Evolutionary conservation across 192 early-diverging fungal genomes (phyloP).

Genomic region (Coemansia sp.): DNA sequence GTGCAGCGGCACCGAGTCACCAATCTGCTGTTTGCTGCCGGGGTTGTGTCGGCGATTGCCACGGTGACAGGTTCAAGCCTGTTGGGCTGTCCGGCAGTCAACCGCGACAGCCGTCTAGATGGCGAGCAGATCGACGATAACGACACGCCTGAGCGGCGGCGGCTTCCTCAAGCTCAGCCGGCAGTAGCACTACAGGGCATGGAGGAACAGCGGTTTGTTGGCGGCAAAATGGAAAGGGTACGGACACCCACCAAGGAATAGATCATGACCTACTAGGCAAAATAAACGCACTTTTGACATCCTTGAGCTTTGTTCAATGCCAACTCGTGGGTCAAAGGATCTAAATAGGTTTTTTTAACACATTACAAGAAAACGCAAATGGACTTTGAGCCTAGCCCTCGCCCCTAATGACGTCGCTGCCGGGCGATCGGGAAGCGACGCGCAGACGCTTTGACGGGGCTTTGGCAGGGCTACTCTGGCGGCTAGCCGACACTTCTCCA

Average conservation of each 20-base stretch:
- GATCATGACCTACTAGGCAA: background rate
- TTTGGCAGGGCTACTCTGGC: slow-evolving; percentile 11
- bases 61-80: slow-evolving; percentile 50
- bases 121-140: slow-evolving; percentile 5
- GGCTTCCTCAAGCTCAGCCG: background rate
- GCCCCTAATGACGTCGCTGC: slow-evolving; percentile 2
- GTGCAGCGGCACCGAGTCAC: slow-evolving; percentile 45
- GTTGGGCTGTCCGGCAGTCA: slow-evolving; percentile 48
- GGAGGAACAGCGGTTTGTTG: slow-evolving; percentile 17
- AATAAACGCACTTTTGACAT: background rate
- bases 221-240: slow-evolving; percentile 16
- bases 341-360: background rate
- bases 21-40: slow-evolving; percentile 45
- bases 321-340: background rate
- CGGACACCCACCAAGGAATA: background rate
- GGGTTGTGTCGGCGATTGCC: slow-evolving; percentile 37
- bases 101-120: slow-evolving; percentile 34
- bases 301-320: background rate
- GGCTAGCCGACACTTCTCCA: background rate
- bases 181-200: slow-evolving; percentile 10
- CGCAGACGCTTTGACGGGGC: slow-evolving; percentile 33
- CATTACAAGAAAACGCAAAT: background rate
- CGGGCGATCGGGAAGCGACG: slow-evolving; percentile 22
- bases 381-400: background rate
- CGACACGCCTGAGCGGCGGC: background rate